These are phyloP conservation scores for Kodamaea sagamina DNA, from an alignment of 805 yeast genomes.

Conservation along the genomic window DNA sequence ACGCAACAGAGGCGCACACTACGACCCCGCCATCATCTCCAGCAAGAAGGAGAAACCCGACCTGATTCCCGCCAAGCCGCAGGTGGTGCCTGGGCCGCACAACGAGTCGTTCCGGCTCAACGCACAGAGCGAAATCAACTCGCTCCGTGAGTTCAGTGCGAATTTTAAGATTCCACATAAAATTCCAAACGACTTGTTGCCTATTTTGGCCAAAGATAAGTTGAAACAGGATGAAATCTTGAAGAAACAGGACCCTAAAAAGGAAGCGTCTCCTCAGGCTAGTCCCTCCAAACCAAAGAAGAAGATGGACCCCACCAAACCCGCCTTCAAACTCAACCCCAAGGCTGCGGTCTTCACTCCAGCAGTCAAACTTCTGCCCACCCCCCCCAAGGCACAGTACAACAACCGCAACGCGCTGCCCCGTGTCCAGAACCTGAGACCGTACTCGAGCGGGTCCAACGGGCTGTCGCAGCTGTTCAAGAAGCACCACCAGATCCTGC, in stretches of 20 bases:
- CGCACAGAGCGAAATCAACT: constrained; percentile 64
- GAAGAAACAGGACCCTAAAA: constrained; percentile 39
- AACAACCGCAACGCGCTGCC: constrained; percentile 38
- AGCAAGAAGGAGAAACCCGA: constrained; percentile 34
- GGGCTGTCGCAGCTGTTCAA: constrained; percentile 22
- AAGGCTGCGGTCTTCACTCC: constrained; percentile 70
- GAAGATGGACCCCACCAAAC: constrained; percentile 58
- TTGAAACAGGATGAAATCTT: constrained; percentile 62
- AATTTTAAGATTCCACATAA: constrained; percentile 71
- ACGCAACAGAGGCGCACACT: constrained; percentile 52
- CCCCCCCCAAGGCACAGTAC: constrained; percentile 27
- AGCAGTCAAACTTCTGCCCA: constrained; percentile 29
- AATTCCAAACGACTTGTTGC: constrained; percentile 63
- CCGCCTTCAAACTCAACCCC: constrained; percentile 69
- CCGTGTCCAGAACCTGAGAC: constrained; percentile 31
- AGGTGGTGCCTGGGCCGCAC: constrained; percentile 19
- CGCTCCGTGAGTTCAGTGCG: constrained; percentile 76
- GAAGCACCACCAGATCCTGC: constrained; percentile 40
- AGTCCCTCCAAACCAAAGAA: constrained; percentile 31
- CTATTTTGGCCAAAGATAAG: constrained; percentile 69
- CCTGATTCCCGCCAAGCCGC: constrained; percentile 37
- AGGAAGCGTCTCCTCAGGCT: constrained; percentile 15
- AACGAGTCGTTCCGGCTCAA: constrained; percentile 46
- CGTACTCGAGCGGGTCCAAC: constrained; percentile 24
- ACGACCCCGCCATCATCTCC: constrained; percentile 68